These are phyloP conservation scores for Artemisia tridentata DNA, from an alignment of 129 eudicot genomes.

Conservation along the genomic window DNA sequence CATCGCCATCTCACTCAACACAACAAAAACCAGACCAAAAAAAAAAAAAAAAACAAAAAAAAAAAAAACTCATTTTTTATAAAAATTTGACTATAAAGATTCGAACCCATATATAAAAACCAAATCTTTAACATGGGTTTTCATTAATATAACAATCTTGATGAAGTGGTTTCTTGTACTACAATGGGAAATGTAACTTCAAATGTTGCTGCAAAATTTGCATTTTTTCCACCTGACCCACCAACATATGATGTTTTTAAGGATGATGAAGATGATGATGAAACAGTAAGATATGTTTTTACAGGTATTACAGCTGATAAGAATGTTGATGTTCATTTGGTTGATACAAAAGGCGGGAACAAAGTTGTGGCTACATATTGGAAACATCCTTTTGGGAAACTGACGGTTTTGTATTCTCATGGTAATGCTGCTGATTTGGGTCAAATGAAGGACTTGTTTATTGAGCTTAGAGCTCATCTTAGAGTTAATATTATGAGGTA, in stretches of 20 bases:
- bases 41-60: not conserved
- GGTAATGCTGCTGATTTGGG: slow-evolving; percentile 99
- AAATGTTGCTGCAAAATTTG: slow-evolving; percentile 86
- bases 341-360: slow-evolving; percentile 85
- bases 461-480: slow-evolving; percentile 96
- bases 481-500: slow-evolving; percentile 94
- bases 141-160: slow-evolving; percentile 24
- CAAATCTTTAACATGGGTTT: slow-evolving; percentile 5
- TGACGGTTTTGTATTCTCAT: slow-evolving; percentile 85
- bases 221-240: slow-evolving; percentile 97
- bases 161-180: slow-evolving; percentile 37
- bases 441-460: slow-evolving; percentile 84
- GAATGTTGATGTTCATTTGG: slow-evolving; percentile 72
- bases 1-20: slow-evolving; percentile 25
- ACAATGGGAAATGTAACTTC: slow-evolving; percentile 95
- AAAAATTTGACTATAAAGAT: slow-evolving; percentile 10
- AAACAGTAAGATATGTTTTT: slow-evolving; percentile 40
- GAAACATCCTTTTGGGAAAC: slow-evolving; percentile 81
- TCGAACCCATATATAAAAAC: slow-evolving; percentile 22
- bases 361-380: slow-evolving; percentile 84
- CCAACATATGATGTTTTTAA: slow-evolving; percentile 72
- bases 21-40: slow-evolving; percentile 12
- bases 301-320: slow-evolving; percentile 77
- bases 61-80: slow-evolving; percentile 1
- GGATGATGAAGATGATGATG: slow-evolving; percentile 51